Evolutionary conservation across 306 rosid genomes (phyloP), one percentile per base, ranked within the genome.

Genomic region (Prunus padus): DNA sequence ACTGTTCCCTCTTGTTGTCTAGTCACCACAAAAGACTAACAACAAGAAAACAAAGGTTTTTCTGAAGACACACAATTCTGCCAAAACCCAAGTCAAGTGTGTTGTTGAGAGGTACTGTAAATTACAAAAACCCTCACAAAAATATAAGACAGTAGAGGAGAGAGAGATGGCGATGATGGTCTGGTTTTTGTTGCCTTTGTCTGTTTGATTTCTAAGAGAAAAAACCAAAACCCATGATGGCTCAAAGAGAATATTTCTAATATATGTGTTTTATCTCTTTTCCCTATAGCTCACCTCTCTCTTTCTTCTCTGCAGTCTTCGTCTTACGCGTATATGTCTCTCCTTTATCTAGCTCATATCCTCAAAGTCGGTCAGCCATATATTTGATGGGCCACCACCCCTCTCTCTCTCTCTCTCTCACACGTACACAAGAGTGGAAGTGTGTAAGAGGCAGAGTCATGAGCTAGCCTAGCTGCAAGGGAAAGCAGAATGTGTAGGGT

Each of bases 281-380:
- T 70, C 66, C 55, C 57, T 26, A 45, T 33, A n/a, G 55, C 71
- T 31, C 19, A 61, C 52, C 82, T 75, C 62, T 44, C 54, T 57
- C 65, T 86, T 55, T 75, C 82, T 62, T 56, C 9, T 12, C 9
- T 15, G 57, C 61, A 68, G 81, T 86, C 80, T 14, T 49, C 71
- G 76, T 76, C 66, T 70, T 73, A 71, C 65, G 81, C 82, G 33
- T 47, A 62, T 37, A 46, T 81, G 82, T 78, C 84, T 76, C 73
- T 87, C 80, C 86, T 80, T 83, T 85, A 69, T 86, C 81, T 78
- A 78, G 77, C 84, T 79, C 79, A 67, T 56, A 78, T 75, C 87
- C 82, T 79, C 86, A 84, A 83, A 79, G 79, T 83, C 79, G 82
- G 87, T 89, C 93, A 85, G 87, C 96, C 93, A 84, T 82, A 79